These are phyloP conservation scores for Exophiala viscosa DNA, from an alignment of 2,329 filamentous ascomycete species.

Conservation along the genomic window DNA sequence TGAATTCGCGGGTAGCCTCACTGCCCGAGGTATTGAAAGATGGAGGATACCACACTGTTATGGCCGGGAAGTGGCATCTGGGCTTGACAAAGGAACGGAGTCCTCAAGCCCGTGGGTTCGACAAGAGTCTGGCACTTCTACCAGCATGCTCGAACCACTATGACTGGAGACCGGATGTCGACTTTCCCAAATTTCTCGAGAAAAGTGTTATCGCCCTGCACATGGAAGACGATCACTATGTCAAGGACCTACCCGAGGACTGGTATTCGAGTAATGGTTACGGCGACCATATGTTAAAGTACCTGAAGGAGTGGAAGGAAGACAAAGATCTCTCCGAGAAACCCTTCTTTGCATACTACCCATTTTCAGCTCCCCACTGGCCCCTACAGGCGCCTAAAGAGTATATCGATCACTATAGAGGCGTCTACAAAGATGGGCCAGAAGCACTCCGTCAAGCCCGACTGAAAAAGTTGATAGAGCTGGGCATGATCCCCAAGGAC, in stretches of 20 bases:
- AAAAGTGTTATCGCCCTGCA: constrained; percentile 43
- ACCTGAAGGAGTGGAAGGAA: constrained; percentile 49
- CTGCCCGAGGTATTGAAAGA: constrained; percentile 58
- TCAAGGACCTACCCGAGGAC: constrained; percentile 47
- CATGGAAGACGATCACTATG: constrained; percentile 44
- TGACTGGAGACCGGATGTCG: constrained; percentile 47
- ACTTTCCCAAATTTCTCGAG: constrained; percentile 40
- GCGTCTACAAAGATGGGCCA: constrained; percentile 50
- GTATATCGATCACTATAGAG: constrained; percentile 47
- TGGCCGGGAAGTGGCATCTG: constrained; percentile 63
- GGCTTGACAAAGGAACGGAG: constrained; percentile 56
- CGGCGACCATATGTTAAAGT: constrained; percentile 51
- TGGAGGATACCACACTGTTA: constrained; percentile 57
- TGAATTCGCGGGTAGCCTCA: constrained; percentile 58
- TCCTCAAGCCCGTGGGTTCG: constrained; percentile 57
- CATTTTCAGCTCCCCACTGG: constrained; percentile 53
- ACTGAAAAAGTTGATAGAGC: constrained; percentile 44
- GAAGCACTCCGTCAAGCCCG: constrained; percentile 45
- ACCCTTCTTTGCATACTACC: constrained; percentile 49
- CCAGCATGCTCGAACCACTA: constrained; percentile 60
- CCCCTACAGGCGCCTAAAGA: constrained; percentile 50
- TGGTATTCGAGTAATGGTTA: constrained; percentile 56
- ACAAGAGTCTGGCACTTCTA: constrained; percentile 57
- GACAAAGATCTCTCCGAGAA: constrained; percentile 36
- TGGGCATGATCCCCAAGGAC: constrained; percentile 42